Base-by-base conservation (phyloP, 371 early-diverging fungal genomes). In the Actinomortierella wolfii region DNA sequence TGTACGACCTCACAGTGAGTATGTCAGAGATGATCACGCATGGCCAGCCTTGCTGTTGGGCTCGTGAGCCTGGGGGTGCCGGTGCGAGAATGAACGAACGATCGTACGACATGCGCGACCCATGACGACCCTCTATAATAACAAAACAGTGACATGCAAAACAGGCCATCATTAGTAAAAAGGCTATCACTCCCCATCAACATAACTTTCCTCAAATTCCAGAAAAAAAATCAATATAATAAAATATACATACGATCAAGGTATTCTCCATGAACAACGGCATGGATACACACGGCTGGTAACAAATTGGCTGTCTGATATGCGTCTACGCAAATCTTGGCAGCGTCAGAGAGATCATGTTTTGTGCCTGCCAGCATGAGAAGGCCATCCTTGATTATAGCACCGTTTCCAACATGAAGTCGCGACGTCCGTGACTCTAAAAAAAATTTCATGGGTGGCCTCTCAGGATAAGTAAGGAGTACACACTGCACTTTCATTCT, bases 21-120 rank as follows among this genome's bases (percentile, higher is more conserved):
- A 66, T 63, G 18, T 73, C 73, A 0, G 73, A 73, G 2, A 73
- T 52, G 50, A 73, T 73, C 6, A 73, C 3, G 23, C 62, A 62
- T 28, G 57, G 61, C 63, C 66, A 73, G 13, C 73, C 67, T 25
- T 60, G 51, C 24, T 43, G 6, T 0, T 66, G 59, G 4, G 73
- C 73, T 18, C 67, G 8, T 2, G 71, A 61, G 14, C 34, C 34
- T 2, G 48, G 52, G 2, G 67, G 63, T 0, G 67, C 67, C 1
- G 67, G 60, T 0, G 60, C 60, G 40, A 73, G 47, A 18, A 73
- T 59, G 23, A 73, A 73, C 8, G 67, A 51, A 6, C 73, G 55
- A 25, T 73, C 73, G 34, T 66, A 73, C 0, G 73, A 73, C 41
- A 62, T 73, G 18, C 24, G 23, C 24, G 51, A n/a, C 17, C 56